Conservation (phyloP, 176 grass and related monocot species). For the Triticum turgidum region DNA sequence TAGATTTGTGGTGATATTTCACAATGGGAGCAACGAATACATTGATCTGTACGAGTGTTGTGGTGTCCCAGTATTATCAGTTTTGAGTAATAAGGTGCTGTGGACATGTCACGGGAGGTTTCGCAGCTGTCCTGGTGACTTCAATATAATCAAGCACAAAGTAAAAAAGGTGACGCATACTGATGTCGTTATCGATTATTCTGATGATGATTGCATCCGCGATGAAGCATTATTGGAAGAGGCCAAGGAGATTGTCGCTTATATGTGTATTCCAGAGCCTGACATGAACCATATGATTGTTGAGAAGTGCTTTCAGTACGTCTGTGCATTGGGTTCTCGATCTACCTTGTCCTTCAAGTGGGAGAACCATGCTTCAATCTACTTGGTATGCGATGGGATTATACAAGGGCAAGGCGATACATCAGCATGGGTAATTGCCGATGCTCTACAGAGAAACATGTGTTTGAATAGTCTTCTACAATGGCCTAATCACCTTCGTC, state of each 20-base stretch:
- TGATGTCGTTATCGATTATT: neutral
- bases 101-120: neutral
- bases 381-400: conserved; percentile 19
- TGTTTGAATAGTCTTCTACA: no score
- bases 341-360: no score
- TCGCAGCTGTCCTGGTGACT: no score
- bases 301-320: neutral
- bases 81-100: neutral
- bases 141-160: no score
- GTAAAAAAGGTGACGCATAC: neutral
- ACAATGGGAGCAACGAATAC: fast-evolving
- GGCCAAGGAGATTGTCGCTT: neutral
- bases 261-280: neutral
- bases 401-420: neutral
- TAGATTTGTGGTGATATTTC: neutral
- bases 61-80: neutral
- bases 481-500: no score
- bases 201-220: neutral
- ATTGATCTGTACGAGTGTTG: neutral
- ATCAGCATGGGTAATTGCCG: neutral
- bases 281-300: neutral
- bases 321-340: no score
- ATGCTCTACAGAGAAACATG: neutral
- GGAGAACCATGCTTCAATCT: neutral
- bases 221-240: neutral